Base-by-base conservation (phyloP, 2,329 filamentous ascomycete genomes). In the Neofusicoccum cordaticola region DNA sequence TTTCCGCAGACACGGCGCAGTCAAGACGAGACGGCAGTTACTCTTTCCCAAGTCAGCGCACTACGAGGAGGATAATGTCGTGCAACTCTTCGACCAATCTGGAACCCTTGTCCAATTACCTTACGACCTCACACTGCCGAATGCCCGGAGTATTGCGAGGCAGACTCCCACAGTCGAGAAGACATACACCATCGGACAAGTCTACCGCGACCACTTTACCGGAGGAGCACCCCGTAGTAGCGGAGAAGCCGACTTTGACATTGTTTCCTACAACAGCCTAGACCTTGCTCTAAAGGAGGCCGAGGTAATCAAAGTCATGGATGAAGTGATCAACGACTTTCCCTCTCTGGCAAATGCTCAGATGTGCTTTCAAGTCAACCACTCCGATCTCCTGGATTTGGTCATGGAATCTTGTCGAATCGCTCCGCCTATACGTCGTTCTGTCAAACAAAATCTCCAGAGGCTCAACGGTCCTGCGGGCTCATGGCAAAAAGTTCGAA, bases 221-320 rank as follows among this genome's bases (percentile, higher is more conserved):
- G 93, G 92, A 7, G 91, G 92, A 2, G 91, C 96, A 69, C 95
- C 95, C 6, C 85, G 85, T 64, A 90, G 89, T 71, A 90, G 92
- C 74, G 90, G 91, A 9, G 95, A 98, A 74, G 93, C 96, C 2
- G 93, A 98, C 75, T 99, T 98, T 75, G 95, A 99, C 77, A 93
- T 99, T 66, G 85, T 97, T n/a, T 94, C 93, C 0, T 85, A 87
- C 50, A 89, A 93, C 69, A 89, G 90, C 0, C 78, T 93, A 4
- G 93, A 98, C 71, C 81, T 96, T 51, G 90, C 93, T 1, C 77
- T 97, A 64, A 96, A 96, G 72, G 95, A 99, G 77, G 94, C 94
- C 0, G 94, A 98, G 76, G 89, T 93, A 0, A 86, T 99, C 69
- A 98, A 97, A 71, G 93, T 98, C 2, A 81, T 98, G 22, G 95